A percentile compares a stretch with the other conserved stretches of the same genome.
phyloP scores from a whole-genome alignment of 139 green algal genomes.

The Chlorella ohadii region DNA sequence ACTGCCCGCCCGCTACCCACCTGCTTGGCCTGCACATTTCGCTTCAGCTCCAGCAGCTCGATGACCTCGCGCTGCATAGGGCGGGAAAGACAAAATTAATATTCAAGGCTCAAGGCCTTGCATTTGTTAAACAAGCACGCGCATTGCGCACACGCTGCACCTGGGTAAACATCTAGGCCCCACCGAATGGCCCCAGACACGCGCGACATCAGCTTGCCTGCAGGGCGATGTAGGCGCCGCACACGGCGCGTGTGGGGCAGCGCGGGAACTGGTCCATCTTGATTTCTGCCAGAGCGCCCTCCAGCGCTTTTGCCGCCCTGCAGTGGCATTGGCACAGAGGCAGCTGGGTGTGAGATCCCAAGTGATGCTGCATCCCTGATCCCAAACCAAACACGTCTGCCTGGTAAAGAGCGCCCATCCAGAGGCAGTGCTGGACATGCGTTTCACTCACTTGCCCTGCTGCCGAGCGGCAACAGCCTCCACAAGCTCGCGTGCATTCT shows the following conservation, averaged over 20 bases:
- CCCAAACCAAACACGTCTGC: no score
- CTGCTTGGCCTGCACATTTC: conserved; percentile 38
- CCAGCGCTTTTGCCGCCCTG: conserved; percentile 70
- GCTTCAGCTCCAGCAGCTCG: conserved; percentile 67
- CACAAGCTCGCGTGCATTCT: not conserved
- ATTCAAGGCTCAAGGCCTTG: no score
- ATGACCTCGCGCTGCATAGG: conserved; percentile 66
- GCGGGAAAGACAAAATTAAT: no score
- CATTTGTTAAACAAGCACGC: no score
- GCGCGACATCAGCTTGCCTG: not conserved
- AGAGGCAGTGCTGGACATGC: no score
- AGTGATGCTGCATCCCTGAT: no score
- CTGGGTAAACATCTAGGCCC: no score
- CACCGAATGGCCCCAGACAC: no score
- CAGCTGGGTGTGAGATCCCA: no score
- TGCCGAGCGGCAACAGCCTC: conserved; percentile 9
- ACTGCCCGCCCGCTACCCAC: not conserved
- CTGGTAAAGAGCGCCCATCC: no score
- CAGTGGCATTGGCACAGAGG: not conserved
- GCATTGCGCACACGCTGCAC: no score
- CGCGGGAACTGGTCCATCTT: conserved; percentile 51
- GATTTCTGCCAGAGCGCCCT: conserved; percentile 68
- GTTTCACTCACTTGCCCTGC: conserved; percentile 35
- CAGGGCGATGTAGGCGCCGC: conserved; percentile 69
- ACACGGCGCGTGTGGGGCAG: conserved; percentile 40